These are phyloP conservation scores for Entonaema liquescens DNA, from an alignment of 495 filamentous ascomycete species.

Conservation along the genomic window DNA sequence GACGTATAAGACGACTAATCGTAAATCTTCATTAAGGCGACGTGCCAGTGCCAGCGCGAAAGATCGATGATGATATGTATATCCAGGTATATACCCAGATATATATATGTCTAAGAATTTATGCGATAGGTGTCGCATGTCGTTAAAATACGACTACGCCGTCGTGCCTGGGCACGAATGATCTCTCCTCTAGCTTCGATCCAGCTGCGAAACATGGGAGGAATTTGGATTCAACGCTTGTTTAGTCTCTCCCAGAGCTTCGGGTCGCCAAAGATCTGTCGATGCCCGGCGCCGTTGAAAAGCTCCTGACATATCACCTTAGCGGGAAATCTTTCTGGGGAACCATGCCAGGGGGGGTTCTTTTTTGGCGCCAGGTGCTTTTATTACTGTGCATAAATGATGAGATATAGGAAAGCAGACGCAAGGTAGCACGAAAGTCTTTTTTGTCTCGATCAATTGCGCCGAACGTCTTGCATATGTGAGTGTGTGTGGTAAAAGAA, in stretches of 20 bases:
- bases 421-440: constrained; percentile 27
- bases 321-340: constrained; percentile 50
- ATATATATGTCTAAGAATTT: constrained; percentile 4
- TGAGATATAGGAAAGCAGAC: constrained; percentile 31
- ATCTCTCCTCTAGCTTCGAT: constrained; percentile 42
- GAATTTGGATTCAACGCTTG: constrained; percentile 48
- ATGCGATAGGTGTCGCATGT: constrained; percentile 30
- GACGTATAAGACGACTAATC: constrained; percentile 5
- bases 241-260: constrained; percentile 48
- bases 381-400: constrained; percentile 31
- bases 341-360: constrained; percentile 38
- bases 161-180: constrained; percentile 41
- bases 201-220: constrained; percentile 41
- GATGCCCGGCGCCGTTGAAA: constrained; percentile 38
- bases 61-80: neutral
- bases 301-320: constrained; percentile 48
- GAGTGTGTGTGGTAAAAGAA: neutral
- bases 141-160: constrained; percentile 36
- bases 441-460: neutral
- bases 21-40: neutral
- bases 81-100: neutral
- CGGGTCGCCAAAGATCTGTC: constrained; percentile 49
- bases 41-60: neutral
- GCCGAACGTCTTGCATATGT: constrained; percentile 7
- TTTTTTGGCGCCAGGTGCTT: constrained; percentile 9